Base-by-base conservation (phyloP, 768 basidiomycete genomes). In the Boletus rufocinnamomeus region DNA sequence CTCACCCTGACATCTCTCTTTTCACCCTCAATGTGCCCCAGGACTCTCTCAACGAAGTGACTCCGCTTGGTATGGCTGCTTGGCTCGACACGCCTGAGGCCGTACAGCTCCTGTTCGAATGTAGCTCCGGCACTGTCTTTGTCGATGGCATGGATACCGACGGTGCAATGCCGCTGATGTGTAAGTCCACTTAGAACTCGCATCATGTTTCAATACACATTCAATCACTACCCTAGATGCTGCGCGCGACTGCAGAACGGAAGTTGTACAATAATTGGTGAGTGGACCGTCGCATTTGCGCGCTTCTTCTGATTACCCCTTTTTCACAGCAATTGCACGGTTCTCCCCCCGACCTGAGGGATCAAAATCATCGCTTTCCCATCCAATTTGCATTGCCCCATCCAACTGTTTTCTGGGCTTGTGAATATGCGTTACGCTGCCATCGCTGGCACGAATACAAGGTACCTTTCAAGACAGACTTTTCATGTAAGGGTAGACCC, bases 141-240 rank as follows among this genome's bases (percentile, higher is more conserved):
- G 88, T 91, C 4, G 86, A 92, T 62, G 88, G 85, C 35, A 82
- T 84, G 77, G 90, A 93, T 66, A 74, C 81, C 27, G 84, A 87
- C 66, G 88, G 88, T 8, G 89, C 87, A 27, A 93, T 89, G 30
- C 84, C 90, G 7, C 77, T 93, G 59, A 93, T 93, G 90, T 93
- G 90, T 93, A 78, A 75, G 86, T 77, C 27, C 30, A 47, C 55
- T 52, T 1, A 10, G 37, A 13, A 50, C 11, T 56, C 54, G 34
- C 49, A 62, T 54, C 21, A 52, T 57, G 38, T 46, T 48, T 43
- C 23, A 8, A 19, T 25, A 19, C 40, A 14, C 23, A 9, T 37
- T 61, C 38, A 54, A 50, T 16, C 19, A 9, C n/a, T 41, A 9
- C 47, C 61, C 56, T 68, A 93, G 90, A 92, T 73, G 89, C 90